phyloP scores from a whole-genome alignment of 768 basidiomycete species.

The Bullera alba region DNA sequence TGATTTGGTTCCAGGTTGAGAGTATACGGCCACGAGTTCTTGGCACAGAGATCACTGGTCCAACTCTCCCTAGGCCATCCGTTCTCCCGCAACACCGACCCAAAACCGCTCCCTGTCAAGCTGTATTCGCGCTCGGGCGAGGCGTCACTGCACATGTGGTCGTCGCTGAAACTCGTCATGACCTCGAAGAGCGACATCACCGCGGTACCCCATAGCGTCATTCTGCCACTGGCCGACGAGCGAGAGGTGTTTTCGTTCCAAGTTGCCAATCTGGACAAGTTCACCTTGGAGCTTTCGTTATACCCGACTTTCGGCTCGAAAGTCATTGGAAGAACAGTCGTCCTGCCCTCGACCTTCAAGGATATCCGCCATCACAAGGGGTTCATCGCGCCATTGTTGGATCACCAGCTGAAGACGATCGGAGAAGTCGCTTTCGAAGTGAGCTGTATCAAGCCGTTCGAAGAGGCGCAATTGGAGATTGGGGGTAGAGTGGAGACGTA shows the following conservation, averaged over 20 bases:
- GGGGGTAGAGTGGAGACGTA: slow-evolving; percentile 95
- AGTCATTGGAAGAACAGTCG: slow-evolving; percentile 87
- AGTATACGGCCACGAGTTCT: slow-evolving; percentile 81
- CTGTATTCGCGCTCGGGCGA: slow-evolving; percentile 52
- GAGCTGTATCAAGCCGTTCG: slow-evolving; percentile 78
- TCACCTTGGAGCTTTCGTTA: slow-evolving; percentile 84
- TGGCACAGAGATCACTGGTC: slow-evolving; percentile 77
- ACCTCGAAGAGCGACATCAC: slow-evolving; percentile 76
- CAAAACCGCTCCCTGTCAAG: slow-evolving; percentile 46
- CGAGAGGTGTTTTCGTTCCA: slow-evolving; percentile 78
- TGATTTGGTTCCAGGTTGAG: slow-evolving; percentile 51
- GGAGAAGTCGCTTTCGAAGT: slow-evolving; percentile 91
- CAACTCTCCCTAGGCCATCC: slow-evolving; percentile 74
- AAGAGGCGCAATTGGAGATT: slow-evolving; percentile 84
- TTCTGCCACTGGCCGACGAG: slow-evolving; percentile 67
- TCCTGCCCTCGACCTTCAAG: slow-evolving; percentile 65
- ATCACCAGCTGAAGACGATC: slow-evolving; percentile 85
- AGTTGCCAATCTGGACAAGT: slow-evolving; percentile 61
- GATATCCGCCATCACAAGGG: slow-evolving; percentile 48
- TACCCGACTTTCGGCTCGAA: slow-evolving; percentile 97
- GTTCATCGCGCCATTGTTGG: slow-evolving; percentile 64
- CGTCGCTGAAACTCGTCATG: slow-evolving; percentile 90
- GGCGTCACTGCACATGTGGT: slow-evolving; percentile 47
- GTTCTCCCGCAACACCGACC: slow-evolving; percentile 47
- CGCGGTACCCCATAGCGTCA: slow-evolving; percentile 82